Percentiles rank a stretch among this genome's conserved stretches.
These are phyloP conservation scores for Erigeron philadelphicus DNA, from an alignment of 140 eudicot genomes.

Conservation along the genomic window DNA sequence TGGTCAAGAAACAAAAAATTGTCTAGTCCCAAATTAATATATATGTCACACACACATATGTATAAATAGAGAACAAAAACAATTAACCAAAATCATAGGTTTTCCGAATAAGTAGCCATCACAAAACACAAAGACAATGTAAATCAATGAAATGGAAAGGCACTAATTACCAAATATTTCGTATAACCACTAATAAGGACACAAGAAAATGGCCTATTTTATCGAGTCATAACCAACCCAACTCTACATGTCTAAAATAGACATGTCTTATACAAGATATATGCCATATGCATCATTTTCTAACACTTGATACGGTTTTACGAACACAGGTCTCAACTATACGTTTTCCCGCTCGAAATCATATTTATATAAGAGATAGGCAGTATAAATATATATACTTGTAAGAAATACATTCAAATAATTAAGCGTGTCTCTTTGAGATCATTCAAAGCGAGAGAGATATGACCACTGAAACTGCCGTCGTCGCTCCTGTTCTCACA, in stretches of 20 bases:
- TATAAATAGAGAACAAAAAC: background rate
- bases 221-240: constrained; percentile 27
- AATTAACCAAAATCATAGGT: background rate
- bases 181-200: constrained; percentile 23
- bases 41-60: too few species aligned
- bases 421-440: constrained; percentile 38
- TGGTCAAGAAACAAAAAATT: too few species aligned
- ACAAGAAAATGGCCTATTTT: constrained; percentile 27
- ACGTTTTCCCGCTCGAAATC: constrained; percentile 28
- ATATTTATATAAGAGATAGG: constrained; percentile 23
- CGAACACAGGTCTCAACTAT: constrained; percentile 29
- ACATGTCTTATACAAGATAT: background rate
- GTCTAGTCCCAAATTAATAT: too few species aligned
- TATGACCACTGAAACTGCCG: constrained; percentile 40
- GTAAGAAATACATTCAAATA: constrained; percentile 24
- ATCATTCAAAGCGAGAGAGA: constrained; percentile 31
- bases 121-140: constrained; percentile 9
- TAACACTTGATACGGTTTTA: constrained; percentile 27
- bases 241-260: background rate
- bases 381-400: constrained; percentile 36
- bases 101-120: constrained; percentile 14
- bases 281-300: constrained; percentile 14
- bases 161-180: constrained; percentile 18
- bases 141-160: constrained; percentile 4
- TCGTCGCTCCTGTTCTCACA: constrained; percentile 31